These are phyloP conservation scores for Fusarium pseudocircinatum DNA, from an alignment of 2,329 filamentous ascomycete genomes.

Conservation along the genomic window DNA sequence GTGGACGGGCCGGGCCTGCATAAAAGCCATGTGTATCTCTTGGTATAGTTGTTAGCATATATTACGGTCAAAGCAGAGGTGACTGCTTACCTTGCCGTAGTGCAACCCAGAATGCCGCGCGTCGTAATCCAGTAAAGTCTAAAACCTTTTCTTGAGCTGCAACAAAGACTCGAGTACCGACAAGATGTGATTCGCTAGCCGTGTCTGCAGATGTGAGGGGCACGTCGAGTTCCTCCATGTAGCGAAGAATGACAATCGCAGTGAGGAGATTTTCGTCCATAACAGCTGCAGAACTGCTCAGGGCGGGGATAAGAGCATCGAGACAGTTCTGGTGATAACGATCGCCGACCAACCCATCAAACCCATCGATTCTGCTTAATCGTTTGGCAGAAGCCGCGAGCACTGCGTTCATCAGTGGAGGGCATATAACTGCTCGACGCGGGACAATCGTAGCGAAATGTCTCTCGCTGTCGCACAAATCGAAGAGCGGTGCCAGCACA, in stretches of 20 bases:
- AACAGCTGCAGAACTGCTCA: constrained; percentile 39
- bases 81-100: constrained; percentile 1
- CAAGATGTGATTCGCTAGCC: constrained; percentile 40
- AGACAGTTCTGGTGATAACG: constrained; percentile 44
- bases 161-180: constrained; percentile 44
- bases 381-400: constrained; percentile 44
- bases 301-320: constrained; percentile 41
- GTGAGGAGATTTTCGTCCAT: constrained; percentile 46
- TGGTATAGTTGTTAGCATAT: constrained; percentile 6
- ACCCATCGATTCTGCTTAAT: constrained; percentile 32
- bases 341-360: constrained; percentile 39
- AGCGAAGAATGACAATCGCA: constrained; percentile 45
- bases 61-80: not conserved
- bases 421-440: constrained; percentile 40
- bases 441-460: constrained; percentile 45
- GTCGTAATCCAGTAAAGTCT: constrained; percentile 42
- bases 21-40: constrained; percentile 46
- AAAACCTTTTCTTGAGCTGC: constrained; percentile 42
- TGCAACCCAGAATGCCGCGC: constrained; percentile 45
- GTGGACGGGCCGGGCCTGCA: constrained; percentile 43
- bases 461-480: constrained; percentile 42
- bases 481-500: constrained; percentile 41
- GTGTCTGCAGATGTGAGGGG: constrained; percentile 25
- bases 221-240: constrained; percentile 44
- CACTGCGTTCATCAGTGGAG: constrained; percentile 43